phyloP scores from a whole-genome alignment of 805 yeast species.

The Metschnikowia kunwiensis region DNA sequence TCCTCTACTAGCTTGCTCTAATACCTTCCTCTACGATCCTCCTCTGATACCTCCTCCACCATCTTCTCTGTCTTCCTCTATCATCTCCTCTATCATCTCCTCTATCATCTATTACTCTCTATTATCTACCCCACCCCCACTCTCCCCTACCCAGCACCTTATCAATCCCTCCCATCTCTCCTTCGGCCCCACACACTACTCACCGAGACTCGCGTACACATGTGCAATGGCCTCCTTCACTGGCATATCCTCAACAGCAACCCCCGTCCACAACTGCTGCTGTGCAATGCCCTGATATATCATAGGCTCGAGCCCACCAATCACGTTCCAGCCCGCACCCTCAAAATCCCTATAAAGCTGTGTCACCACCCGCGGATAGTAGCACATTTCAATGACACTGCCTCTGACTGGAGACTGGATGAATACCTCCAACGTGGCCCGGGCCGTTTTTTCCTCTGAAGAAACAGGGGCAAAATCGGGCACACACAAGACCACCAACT shows the following conservation, averaged over 20 bases:
- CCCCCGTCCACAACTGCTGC: constrained; percentile 32
- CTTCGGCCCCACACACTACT: background rate
- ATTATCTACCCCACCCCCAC: no score
- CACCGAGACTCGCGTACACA: constrained; percentile 15
- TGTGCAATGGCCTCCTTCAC: constrained; percentile 21
- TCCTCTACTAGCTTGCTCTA: no score
- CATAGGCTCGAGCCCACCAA: constrained; percentile 31
- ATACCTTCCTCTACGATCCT: no score
- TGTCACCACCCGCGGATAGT: constrained; percentile 29
- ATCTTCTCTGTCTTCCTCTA: no score
- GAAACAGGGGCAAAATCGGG: constrained; percentile 29
- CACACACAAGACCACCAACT: constrained; percentile 26
- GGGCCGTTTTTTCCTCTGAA: constrained; percentile 23
- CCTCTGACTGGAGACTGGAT: constrained; percentile 22
- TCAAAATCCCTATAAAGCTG: constrained; percentile 25
- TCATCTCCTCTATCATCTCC: no score
- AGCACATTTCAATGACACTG: constrained; percentile 35
- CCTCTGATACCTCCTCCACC: no score
- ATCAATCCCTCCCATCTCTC: no score
- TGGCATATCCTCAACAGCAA: constrained; percentile 24
- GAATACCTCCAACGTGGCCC: constrained; percentile 26
- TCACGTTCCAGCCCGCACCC: constrained; percentile 26
- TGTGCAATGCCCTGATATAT: constrained; percentile 33
- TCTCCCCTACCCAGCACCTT: background rate
- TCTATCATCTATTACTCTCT: no score